phyloP scores from a whole-genome alignment of 1,284 basidiomycete genomes.

The Ceratobasidium sp. region DNA sequence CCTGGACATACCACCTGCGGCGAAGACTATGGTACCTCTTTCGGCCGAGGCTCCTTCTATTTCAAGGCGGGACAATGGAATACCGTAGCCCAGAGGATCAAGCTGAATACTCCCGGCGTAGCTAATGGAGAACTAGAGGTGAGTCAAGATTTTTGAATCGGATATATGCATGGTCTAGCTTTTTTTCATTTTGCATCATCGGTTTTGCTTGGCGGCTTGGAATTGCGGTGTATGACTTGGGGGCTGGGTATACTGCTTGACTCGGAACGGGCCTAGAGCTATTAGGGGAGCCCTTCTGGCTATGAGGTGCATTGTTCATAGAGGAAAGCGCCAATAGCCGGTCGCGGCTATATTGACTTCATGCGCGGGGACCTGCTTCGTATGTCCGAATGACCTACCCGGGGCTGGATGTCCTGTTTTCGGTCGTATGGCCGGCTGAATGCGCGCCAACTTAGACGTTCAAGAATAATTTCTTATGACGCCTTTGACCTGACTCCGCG shows the following conservation, averaged over 20 bases:
- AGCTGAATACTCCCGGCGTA: slow-evolving; percentile 68
- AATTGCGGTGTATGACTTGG: background rate
- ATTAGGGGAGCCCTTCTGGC: too few species aligned
- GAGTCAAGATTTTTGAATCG: background rate
- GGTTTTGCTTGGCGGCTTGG: background rate
- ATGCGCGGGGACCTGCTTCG: background rate
- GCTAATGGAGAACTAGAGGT: slow-evolving; percentile 53
- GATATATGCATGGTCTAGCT: background rate
- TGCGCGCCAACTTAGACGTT: background rate
- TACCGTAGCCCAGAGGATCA: slow-evolving; percentile 71
- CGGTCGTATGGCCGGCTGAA: background rate
- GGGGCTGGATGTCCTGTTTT: too few species aligned
- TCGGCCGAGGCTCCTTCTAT: slow-evolving; percentile 68
- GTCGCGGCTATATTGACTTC: background rate
- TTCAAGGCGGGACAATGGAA: slow-evolving; percentile 69
- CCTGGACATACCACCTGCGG: slow-evolving; percentile 18
- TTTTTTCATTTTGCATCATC: background rate
- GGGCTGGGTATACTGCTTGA: slow-evolving; percentile 4
- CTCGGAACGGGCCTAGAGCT: background rate
- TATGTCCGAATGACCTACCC: too few species aligned
- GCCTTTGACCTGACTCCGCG: background rate
- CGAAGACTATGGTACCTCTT: slow-evolving; percentile 71
- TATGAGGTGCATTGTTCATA: too few species aligned
- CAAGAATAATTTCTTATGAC: background rate
- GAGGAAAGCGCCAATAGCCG: too few species aligned